These are phyloP conservation scores for Skeletonema costatum DNA, from an alignment of 108 stramenopile genomes.

Conservation along the genomic window DNA sequence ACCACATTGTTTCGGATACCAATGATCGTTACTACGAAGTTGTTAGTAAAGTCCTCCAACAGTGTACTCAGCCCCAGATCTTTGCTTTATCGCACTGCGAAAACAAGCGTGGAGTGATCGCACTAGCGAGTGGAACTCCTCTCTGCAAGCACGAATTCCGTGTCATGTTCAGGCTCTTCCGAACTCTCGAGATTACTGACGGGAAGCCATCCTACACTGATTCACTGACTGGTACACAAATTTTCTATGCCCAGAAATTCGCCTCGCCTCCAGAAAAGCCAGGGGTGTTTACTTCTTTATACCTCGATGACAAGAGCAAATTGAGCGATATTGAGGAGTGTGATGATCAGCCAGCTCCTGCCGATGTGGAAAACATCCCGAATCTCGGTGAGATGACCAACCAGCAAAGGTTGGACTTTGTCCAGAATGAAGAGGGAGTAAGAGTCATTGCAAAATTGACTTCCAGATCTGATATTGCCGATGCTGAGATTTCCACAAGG, in stretches of 20 bases:
- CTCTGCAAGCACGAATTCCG: conserved; percentile 90
- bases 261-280: conserved; percentile 62
- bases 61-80: conserved; percentile 86
- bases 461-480: conserved; percentile 81
- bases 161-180: conserved; percentile 85
- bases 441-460: conserved; percentile 89
- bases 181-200: conserved; percentile 84
- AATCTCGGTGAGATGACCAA: conserved; percentile 64
- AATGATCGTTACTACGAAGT: conserved; percentile 87
- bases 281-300: conserved; percentile 71
- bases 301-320: conserved; percentile 74
- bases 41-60: conserved; percentile 79
- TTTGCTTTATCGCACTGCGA: conserved; percentile 82
- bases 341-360: conserved; percentile 68
- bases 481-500: conserved; percentile 77
- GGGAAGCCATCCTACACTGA: conserved; percentile 81
- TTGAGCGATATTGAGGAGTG: conserved; percentile 76
- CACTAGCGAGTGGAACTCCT: conserved; percentile 79
- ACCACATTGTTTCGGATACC: conserved; percentile 80
- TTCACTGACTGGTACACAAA: conserved; percentile 79
- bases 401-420: conserved; percentile 73
- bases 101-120: conserved; percentile 79
- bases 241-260: conserved; percentile 85
- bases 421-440: conserved; percentile 78
- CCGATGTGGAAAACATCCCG: conserved; percentile 33